Evolutionary conservation across 148 eudicot species (phyloP).

Genomic region (Persicaria maculosa): DNA sequence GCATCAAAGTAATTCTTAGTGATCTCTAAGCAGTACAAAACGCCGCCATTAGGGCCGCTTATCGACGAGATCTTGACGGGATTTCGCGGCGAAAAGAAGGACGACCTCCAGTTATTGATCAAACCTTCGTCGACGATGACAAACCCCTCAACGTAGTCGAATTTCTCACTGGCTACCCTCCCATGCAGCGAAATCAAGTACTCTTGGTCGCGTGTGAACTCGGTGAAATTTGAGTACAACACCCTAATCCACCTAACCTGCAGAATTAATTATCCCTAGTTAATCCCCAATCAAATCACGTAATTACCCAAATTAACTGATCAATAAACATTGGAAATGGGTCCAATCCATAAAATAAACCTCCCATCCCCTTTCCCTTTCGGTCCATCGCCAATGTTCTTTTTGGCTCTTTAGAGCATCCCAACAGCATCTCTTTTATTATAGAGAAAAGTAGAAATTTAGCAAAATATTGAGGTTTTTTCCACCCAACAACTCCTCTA

Average conservation of each 20-base stretch:
- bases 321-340: not conserved
- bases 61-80: constrained; percentile 79
- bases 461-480: too few relatives aligned
- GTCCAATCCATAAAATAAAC: not conserved
- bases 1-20: constrained; percentile 61
- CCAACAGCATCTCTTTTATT: too few relatives aligned
- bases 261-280: not conserved
- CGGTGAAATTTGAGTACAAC: constrained; percentile 63
- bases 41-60: constrained; percentile 44
- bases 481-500: too few relatives aligned
- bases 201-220: constrained; percentile 78
- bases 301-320: too few relatives aligned
- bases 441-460: too few relatives aligned
- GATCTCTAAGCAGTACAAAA: constrained; percentile 76
- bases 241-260: constrained; percentile 94
- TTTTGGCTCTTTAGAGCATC: not conserved
- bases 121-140: constrained; percentile 80
- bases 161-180: constrained; percentile 34
- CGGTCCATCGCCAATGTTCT: not conserved
- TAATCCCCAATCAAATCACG: not conserved
- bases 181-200: constrained; percentile 68
- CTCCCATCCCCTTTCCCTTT: constrained; percentile 1
- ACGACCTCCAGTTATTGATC: constrained; percentile 87
- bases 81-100: constrained; percentile 72
- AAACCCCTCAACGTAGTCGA: constrained; percentile 90